Evolutionary conservation across 129 eudicot species (phyloP), one percentile per base, ranked within the genome.

Genomic region (Ambrosia artemisiifolia): DNA sequence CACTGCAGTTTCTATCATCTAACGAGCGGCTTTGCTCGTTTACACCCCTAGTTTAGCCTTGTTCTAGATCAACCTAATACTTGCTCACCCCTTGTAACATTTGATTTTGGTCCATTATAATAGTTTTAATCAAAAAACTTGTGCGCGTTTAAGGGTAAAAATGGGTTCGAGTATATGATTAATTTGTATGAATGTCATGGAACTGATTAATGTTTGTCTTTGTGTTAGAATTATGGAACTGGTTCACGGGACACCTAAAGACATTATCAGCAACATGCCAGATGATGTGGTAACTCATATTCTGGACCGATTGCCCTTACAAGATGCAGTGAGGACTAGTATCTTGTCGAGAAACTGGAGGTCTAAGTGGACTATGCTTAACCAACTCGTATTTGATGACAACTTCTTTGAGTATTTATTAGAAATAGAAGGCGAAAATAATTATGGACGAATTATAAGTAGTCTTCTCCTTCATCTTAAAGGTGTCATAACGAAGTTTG

Each of bases 311-410:
- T 51, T 69, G 63, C 74, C 63, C 9, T 50, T 69, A 51, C 74
- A 17, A 69, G 74, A 69, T 16, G 63, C 35, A 3, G 63, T 69
- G 17, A 69, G 33, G 49, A 69, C 74, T 1, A 10, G 18, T 35
- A 17, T 51, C 17, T 69, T 69, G 49, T 51, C 74, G 34, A 34
- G 42, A 40, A 36, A 38, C n/a, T 70, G 65, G 75, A 70, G 66
- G 74, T 69, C 35, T 33, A 69, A 69, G 17, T 51, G 74, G 63
- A 51, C 34, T 48, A 1, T 48, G 61, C 61, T 68, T 40, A 44
- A 46, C 73, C 61, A 49, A 33, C 73, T 49, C 6, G 11, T 50
- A 34, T 69, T 69, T 35, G 74, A 69, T 69, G 0, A 14, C 4
- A 33, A 13, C 7, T 33, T 69, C 34, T 35, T 11, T 50, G 1